These are phyloP conservation scores for Lentinula aciculospora DNA, from an alignment of 768 basidiomycete genomes.

Conservation along the genomic window DNA sequence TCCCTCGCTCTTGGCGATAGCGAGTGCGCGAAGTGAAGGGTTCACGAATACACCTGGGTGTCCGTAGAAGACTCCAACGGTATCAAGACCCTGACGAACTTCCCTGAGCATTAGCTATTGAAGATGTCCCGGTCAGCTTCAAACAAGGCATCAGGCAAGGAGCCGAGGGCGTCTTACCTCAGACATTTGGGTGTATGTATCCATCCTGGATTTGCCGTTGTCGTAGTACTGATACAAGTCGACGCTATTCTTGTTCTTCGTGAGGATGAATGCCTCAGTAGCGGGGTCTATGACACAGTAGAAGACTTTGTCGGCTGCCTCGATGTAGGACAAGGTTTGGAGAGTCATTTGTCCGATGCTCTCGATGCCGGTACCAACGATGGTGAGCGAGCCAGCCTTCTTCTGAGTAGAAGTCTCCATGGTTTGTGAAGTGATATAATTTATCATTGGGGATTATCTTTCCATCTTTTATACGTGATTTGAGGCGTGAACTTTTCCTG, in stretches of 20 bases:
- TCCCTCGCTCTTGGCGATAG: constrained; percentile 5
- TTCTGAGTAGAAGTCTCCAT: constrained; percentile 2
- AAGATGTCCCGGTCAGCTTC: background rate
- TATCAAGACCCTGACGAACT: constrained; percentile 1
- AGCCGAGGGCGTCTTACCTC: background rate
- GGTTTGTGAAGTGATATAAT: background rate
- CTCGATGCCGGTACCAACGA: constrained; percentile 5
- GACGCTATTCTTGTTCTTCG: constrained; percentile 2
- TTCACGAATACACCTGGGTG: constrained; percentile 5
- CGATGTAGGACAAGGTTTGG: constrained; percentile 5
- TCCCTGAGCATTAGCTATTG: constrained; percentile 1
- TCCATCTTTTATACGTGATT: background rate
- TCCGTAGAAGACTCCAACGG: constrained; percentile 2
- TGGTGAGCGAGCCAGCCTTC: background rate
- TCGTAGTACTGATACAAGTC: constrained; percentile 6
- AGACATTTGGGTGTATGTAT: constrained; percentile 6
- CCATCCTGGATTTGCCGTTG: constrained; percentile 2
- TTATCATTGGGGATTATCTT: background rate
- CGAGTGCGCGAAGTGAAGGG: constrained; percentile 1
- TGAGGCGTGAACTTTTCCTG: too few species aligned
- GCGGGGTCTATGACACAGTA: constrained; percentile 3
- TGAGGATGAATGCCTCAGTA: constrained; percentile 6
- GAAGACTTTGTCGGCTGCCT: constrained; percentile 3
- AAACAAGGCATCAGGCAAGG: background rate
- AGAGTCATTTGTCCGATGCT: constrained; percentile 7